Evolutionary conservation across 2,329 filamentous ascomycete species (phyloP).

Genomic region (Monosporascus sp.): DNA sequence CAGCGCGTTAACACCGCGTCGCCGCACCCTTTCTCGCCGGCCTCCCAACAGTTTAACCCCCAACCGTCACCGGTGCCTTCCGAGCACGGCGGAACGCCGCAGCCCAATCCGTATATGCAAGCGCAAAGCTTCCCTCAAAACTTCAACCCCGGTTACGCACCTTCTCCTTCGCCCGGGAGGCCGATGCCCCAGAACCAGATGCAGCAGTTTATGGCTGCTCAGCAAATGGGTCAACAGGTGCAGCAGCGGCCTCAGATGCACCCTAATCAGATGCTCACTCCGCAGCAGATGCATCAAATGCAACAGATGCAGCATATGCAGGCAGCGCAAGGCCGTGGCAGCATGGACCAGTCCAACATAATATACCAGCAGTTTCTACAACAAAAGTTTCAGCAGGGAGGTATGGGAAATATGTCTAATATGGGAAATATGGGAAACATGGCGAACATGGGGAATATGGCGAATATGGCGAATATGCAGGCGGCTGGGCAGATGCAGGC

Average conservation of each 20-base stretch:
- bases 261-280: constrained; percentile 31
- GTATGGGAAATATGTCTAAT: constrained; percentile 12
- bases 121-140: constrained; percentile 50
- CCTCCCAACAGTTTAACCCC: constrained; percentile 63
- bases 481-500: constrained; percentile 47
- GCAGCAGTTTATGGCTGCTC: constrained; percentile 15
- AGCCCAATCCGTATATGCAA: constrained; percentile 65
- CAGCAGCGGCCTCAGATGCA: constrained; percentile 30
- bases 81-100: constrained; percentile 69
- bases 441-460: background rate
- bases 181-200: constrained; percentile 44
- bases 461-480: constrained; percentile 34
- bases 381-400: constrained; percentile 62
- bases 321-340: constrained; percentile 42
- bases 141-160: constrained; percentile 55
- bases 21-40: constrained; percentile 82
- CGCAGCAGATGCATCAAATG: constrained; percentile 43
- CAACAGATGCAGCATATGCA: constrained; percentile 34
- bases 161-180: constrained; percentile 50
- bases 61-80: constrained; percentile 74
- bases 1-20: constrained; percentile 87
- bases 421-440: background rate
- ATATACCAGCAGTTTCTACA: constrained; percentile 81
- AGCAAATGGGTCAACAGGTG: constrained; percentile 37
- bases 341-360: constrained; percentile 66